Base-by-base conservation (phyloP, 2,329 filamentous ascomycete species). In the Claviceps purpurea region DNA sequence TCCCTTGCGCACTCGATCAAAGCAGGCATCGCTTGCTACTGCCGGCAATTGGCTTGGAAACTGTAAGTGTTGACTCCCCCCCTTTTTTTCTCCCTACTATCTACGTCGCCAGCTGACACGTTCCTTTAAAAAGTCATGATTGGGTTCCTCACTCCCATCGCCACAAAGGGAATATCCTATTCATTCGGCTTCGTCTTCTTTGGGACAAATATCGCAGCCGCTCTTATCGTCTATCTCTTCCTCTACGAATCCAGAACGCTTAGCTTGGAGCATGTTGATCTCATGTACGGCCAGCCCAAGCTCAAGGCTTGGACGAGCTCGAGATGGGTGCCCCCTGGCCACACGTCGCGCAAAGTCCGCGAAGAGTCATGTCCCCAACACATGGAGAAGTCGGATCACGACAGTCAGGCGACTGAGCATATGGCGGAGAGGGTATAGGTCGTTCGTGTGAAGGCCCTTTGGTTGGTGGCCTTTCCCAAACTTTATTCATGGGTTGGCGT, bases 231-330 rank as follows among this genome's bases (percentile, higher is more conserved):
- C 26, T 87, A 79, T 71, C 83, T 87, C 70, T 85, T 84, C 65
- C 73, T 87, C 52, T 82, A 78, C 64, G 83, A 87, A 62, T 80
- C 76, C 16, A 75, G 78, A 55, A 77, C 74, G 42, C 74, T 84
- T 10, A 80, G 78, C 13, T 73, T 87, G n/a, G 84, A 87, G 67
- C 80, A 85, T 58, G 79, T 87, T 53, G 83, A 87, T 64, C 75
- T 78, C 50, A 84, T 85, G 80, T 87, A 87, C 63, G 74, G 82
- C 47, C 68, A 81, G 20, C 66, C 58, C 2, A 56, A 71, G 43
- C 72, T 85, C n/a, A 78, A 76, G 64, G 75, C 82, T 3, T 82
- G 79, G 76, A 75, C 73, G 62, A 81, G 77, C 59, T 64, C 68
- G 54, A 69, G 73, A 56, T 85, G 76, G 76, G 65, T 68, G 39